phyloP scores from a whole-genome alignment of 108 stramenopile species.

The Hondaea fermentalgiana region DNA sequence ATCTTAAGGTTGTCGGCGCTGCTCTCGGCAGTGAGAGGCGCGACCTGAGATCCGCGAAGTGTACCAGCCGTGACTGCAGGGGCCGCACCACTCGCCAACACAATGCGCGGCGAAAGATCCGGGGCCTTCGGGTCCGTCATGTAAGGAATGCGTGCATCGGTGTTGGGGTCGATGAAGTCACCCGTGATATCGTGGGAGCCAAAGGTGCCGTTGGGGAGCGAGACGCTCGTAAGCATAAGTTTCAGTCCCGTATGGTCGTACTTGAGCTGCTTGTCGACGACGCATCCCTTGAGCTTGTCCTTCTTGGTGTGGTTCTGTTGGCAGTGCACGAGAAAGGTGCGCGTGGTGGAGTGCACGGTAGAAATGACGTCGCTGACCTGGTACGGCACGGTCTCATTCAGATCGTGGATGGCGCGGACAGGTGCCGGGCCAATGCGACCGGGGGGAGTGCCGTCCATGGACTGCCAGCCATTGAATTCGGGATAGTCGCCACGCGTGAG shows the following conservation, averaged over 20 bases:
- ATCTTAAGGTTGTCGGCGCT: neutral
- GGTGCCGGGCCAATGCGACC: neutral
- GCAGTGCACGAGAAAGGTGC: constrained; percentile 9
- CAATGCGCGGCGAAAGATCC: neutral
- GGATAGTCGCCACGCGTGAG: neutral
- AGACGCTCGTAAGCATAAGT: neutral
- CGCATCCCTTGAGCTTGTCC: constrained; percentile 13
- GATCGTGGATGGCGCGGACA: neutral
- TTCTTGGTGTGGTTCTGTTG: neutral
- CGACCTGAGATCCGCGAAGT: neutral
- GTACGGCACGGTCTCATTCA: neutral
- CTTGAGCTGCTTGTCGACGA: neutral
- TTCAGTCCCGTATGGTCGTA: constrained; percentile 5
- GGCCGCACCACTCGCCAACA: neutral
- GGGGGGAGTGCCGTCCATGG: neutral
- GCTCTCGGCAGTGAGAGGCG: neutral
- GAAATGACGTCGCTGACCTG: neutral
- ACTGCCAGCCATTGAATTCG: neutral
- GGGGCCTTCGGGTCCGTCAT: neutral
- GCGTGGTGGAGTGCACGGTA: neutral
- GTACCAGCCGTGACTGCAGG: neutral
- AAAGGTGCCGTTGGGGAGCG: neutral
- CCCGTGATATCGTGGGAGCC: neutral
- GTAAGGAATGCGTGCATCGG: neutral
- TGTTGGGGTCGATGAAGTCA: neutral